Conservation (phyloP, 2,329 filamentous ascomycete genomes). For the Fusarium sp. region DNA sequence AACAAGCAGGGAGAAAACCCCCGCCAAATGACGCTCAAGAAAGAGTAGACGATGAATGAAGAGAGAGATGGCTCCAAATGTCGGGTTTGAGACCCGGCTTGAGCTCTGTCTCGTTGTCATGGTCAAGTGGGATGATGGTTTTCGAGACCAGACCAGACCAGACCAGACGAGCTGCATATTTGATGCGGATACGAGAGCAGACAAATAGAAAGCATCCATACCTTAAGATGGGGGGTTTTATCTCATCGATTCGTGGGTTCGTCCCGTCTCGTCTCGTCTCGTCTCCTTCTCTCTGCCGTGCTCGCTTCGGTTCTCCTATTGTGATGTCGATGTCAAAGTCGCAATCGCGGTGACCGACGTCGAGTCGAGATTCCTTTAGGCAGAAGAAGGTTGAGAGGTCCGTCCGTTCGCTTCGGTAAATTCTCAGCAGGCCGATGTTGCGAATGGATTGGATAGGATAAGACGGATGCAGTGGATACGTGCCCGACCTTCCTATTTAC, state of each 20-base stretch:
- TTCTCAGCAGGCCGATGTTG: conserved; percentile 29
- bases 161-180: conserved; percentile 9
- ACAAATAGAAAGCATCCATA: conserved; percentile 8
- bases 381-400: conserved; percentile 39
- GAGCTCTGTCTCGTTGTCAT: conserved; percentile 32
- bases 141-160: conserved; percentile 1
- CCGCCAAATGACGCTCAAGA: conserved; percentile 20
- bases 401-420: conserved; percentile 40
- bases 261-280: conserved; percentile 10
- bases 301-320: conserved; percentile 9
- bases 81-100: conserved; percentile 20
- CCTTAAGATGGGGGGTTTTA: conserved; percentile 20
- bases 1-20: conserved; percentile 22
- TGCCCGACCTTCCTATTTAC: conserved; percentile 39
- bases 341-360: conserved; percentile 36
- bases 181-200: conserved; percentile 24
- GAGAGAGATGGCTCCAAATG: not conserved
- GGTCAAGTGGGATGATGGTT: conserved; percentile 26
- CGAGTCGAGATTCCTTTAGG: conserved; percentile 34
- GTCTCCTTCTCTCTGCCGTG: not conserved
- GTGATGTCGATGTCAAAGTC: conserved; percentile 16
- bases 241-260: conserved; percentile 10
- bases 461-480: conserved; percentile 38
- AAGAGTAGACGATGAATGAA: conserved; percentile 17
- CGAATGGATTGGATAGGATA: conserved; percentile 37